Conservation (phyloP, 352 stramenopile species). For the Phytophthora fragariae region DNA sequence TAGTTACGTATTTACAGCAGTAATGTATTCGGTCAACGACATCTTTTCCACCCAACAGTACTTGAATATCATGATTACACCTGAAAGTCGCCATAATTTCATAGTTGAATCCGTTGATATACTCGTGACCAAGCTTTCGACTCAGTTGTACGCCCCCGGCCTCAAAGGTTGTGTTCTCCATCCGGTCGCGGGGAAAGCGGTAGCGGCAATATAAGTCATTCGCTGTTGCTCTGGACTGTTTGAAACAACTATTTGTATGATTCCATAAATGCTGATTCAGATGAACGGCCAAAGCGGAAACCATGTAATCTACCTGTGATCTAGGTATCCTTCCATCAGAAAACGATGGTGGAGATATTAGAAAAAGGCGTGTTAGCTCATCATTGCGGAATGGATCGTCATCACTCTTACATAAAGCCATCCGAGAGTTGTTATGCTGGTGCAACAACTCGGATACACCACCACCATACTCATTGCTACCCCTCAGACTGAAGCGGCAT, state of each 20-base stretch:
- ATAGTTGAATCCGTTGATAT: slow-evolving; percentile 18
- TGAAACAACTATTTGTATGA: slow-evolving; percentile 16
- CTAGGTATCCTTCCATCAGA: background rate
- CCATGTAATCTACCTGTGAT: slow-evolving; percentile 14
- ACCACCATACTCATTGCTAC: no score
- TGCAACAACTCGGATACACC: no score
- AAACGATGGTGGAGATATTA: background rate
- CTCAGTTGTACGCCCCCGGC: background rate
- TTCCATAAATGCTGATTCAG: slow-evolving; percentile 21
- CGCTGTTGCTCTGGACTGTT: background rate
- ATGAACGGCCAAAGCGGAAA: slow-evolving; percentile 4
- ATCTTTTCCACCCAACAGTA: slow-evolving; percentile 12
- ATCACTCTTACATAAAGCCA: no score
- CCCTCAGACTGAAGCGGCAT: no score
- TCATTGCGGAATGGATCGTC: slow-evolving; percentile 12
- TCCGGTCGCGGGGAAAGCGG: slow-evolving; percentile 1
- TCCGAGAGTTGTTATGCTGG: no score
- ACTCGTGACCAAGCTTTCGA: slow-evolving; percentile 7
- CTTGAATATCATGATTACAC: slow-evolving; percentile 6
- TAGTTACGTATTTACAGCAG: slow-evolving; percentile 22
- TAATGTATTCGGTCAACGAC: slow-evolving; percentile 10
- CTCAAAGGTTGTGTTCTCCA: background rate
- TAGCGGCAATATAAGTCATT: background rate
- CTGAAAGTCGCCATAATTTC: slow-evolving; percentile 16
- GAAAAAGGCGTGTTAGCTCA: background rate